phyloP scores from a whole-genome alignment of 1,284 basidiomycete species.

The Rugosomyces carneus region DNA sequence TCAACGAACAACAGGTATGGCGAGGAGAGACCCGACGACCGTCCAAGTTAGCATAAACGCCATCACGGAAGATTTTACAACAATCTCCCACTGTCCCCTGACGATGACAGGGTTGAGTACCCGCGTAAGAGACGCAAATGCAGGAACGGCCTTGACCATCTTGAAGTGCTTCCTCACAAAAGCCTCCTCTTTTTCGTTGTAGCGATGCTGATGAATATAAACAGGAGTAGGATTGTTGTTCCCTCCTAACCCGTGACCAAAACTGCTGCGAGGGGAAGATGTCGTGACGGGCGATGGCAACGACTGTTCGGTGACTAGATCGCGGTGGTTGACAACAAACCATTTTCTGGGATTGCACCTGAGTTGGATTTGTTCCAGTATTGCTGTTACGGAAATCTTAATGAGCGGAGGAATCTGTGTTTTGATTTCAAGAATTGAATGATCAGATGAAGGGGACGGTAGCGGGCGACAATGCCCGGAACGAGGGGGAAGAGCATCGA shows the following conservation, averaged over 20 bases:
- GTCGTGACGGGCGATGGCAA: neutral
- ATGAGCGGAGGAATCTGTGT: constrained; percentile 17
- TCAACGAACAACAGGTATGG: constrained; percentile 22
- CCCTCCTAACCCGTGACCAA: neutral
- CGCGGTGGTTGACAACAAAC: constrained; percentile 11
- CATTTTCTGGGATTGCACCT: constrained; percentile 31
- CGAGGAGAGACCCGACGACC: constrained; percentile 30
- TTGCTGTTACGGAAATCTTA: constrained; percentile 19
- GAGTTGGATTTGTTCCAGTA: constrained; percentile 35
- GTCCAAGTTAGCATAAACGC: constrained; percentile 32
- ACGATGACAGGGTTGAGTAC: constrained; percentile 64
- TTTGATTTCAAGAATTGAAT: constrained; percentile 16
- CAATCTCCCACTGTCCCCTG: constrained; percentile 74
- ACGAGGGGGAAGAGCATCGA: constrained; percentile 44
- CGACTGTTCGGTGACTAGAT: constrained; percentile 2
- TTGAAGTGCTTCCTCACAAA: constrained; percentile 35
- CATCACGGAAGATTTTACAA: constrained; percentile 32
- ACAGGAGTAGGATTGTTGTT: neutral
- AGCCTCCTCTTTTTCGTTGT: constrained; percentile 14
- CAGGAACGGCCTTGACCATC: constrained; percentile 54
- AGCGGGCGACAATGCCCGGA: constrained; percentile 1
- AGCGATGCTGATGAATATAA: constrained; percentile 1
- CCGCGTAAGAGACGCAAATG: constrained; percentile 65
- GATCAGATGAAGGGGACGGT: constrained; percentile 11
- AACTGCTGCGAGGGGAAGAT: constrained; percentile 9